A percentile compares a stretch with the other conserved stretches of the same genome.
Conservation (phyloP, 257 asterid genomes). For the Marsdenia floribunda region DNA sequence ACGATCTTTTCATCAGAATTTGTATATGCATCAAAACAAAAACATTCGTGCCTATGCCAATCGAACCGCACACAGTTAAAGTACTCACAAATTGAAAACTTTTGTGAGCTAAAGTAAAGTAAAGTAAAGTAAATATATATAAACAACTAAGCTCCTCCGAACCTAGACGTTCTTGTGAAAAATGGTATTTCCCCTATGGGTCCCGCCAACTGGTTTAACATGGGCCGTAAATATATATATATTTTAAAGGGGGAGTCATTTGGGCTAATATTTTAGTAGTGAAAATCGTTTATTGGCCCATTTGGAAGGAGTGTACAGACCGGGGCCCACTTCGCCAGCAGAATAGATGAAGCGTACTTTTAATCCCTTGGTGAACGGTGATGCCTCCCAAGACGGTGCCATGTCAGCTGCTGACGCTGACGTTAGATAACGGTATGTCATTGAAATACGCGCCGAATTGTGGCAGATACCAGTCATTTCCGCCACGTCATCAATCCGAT, state of each 20-base stretch:
- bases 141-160: constrained; percentile 29
- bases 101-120: not conserved
- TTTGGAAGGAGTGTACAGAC: not conserved
- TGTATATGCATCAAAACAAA: not conserved
- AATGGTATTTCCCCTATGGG: not conserved
- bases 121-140: too few relatives aligned
- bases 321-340: constrained; percentile 18
- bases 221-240: not conserved
- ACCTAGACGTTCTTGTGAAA: constrained; percentile 22
- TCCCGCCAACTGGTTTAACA: constrained; percentile 10
- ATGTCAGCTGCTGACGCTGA: constrained; percentile 29
- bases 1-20: not conserved
- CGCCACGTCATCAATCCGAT: constrained; percentile 24
- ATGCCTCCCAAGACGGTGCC: constrained; percentile 35
- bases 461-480: constrained; percentile 17
- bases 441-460: constrained; percentile 31
- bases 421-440: constrained; percentile 32
- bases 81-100: not conserved
- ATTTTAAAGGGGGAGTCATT: too few relatives aligned
- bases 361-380: not conserved
- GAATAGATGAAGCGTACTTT: not conserved
- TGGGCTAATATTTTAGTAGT: not conserved
- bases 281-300: not conserved
- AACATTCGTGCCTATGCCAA: too few relatives aligned
- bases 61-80: constrained; percentile 2